Evolutionary conservation across 2,329 filamentous ascomycete genomes (phyloP), one percentile per base, ranked within the genome.

Genomic region (Colletotrichum sp.): DNA sequence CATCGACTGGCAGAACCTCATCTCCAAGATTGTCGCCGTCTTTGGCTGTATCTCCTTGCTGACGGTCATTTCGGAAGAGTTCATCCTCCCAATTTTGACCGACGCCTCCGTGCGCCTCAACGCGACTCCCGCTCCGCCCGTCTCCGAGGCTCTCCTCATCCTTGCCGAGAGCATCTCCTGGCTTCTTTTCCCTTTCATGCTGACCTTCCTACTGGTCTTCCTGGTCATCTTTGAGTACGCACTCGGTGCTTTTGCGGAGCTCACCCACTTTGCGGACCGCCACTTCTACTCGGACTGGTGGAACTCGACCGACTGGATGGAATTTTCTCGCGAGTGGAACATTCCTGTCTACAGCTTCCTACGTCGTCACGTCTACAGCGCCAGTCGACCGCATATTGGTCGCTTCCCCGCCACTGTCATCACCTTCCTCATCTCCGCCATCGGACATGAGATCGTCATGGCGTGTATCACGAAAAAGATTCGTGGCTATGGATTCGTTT

Each of bases 191-290:
- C 97, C 97, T 5, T 99, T 99, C 85, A 98, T 98, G 95, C 90
- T 99, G 77, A 98, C 94, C 6, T 98, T 99, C 84, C 88, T 99
- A 6, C 92, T 99, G 64, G 96, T 99, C 71, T 99, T 99, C 88
- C 92, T 99, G 75, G 96, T 98, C 84, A 99, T 99, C 81, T 99
- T 99, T 84, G 97, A 99, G 85, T 99, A 99, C 85, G 91, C 98
- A 13, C 92, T 99, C 39, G 97, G 96, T 74, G 96, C 96, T 64
- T 98, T 98, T 81, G 97, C 96, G 16, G 97, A 99, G 84, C 95
- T 99, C 79, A 98, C 96, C 21, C 91, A 93, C 80, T 99, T 99
- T 84, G 96, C 94, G 69, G 97, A 99, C 84, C 93, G 96, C 55
- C 95, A 97, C 85, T 99, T 99, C 87, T 99, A 98, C 87, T 89